Conservation (phyloP, 2,329 filamentous ascomycete species). For the Pseudogymnoascus sp. region DNA sequence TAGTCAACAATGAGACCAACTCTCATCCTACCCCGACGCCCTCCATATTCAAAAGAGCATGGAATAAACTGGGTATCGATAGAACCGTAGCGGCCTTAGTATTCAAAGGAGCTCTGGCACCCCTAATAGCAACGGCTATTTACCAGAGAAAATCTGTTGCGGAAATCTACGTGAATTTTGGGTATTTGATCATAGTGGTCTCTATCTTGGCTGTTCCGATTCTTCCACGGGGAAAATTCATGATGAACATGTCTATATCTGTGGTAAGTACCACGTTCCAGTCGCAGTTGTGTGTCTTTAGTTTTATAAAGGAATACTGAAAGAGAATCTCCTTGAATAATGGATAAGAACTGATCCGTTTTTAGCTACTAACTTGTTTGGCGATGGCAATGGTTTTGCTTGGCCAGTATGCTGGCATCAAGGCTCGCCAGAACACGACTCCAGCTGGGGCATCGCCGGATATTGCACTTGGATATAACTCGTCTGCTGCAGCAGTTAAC, state of each 20-base stretch:
- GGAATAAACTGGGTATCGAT: conserved; percentile 19
- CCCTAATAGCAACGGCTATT: conserved; percentile 20
- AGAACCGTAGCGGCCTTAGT: conserved; percentile 20
- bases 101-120: conserved; percentile 21
- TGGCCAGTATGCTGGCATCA: conserved; percentile 55
- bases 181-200: conserved; percentile 56
- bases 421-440: conserved; percentile 55
- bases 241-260: conserved; percentile 46
- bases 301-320: not conserved
- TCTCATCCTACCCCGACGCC: not conserved
- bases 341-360: not conserved
- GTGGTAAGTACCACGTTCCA: conserved; percentile 32
- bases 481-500: conserved; percentile 61
- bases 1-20: not conserved
- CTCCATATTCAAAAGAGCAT: conserved; percentile 14
- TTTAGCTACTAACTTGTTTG: conserved; percentile 36
- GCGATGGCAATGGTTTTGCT: conserved; percentile 55
- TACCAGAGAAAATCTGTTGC: conserved; percentile 20
- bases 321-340: not conserved
- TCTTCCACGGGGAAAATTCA: conserved; percentile 64
- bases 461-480: conserved; percentile 51
- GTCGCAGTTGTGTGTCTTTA: conserved; percentile 51
- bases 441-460: conserved; percentile 20
- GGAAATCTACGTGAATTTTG: conserved; percentile 21
- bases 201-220: conserved; percentile 59